Conservation (phyloP, 805 yeast genomes). For the Metschnikowia anglica region DNA sequence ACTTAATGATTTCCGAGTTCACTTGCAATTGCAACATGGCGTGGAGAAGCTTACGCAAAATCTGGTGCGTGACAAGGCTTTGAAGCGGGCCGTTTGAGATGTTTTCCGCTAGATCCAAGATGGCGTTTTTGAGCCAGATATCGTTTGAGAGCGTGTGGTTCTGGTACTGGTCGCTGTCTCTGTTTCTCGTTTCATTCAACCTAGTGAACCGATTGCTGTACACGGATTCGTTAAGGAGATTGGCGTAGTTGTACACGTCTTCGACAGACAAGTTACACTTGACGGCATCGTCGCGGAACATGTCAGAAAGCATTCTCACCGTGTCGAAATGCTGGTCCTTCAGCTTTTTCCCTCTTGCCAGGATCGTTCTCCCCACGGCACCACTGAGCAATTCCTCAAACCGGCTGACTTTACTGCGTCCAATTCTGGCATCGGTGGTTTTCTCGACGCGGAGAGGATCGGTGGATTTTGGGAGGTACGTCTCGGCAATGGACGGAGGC, state of each 20-base stretch:
- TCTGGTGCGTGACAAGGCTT: constrained; percentile 23
- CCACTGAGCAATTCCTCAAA: constrained; percentile 30
- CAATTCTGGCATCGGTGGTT: neutral
- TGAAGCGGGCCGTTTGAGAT: constrained; percentile 32
- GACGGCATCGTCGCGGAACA: constrained; percentile 18
- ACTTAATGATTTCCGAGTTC: constrained; percentile 60
- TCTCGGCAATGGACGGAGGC: constrained; percentile 23
- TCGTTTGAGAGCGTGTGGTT: constrained; percentile 27
- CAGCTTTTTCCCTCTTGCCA: neutral
- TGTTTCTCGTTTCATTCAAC: constrained; percentile 32
- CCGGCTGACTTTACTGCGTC: constrained; percentile 22
- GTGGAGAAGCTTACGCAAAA: constrained; percentile 28
- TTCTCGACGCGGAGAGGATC: constrained; percentile 24
- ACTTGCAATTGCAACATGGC: constrained; percentile 37
- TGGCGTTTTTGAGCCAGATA: constrained; percentile 32
- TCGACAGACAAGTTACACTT: constrained; percentile 10
- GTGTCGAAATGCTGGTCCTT: constrained; percentile 3
- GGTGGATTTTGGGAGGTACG: constrained; percentile 22
- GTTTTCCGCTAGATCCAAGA: constrained; percentile 31
- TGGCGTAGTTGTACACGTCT: constrained; percentile 16
- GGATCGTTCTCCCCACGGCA: constrained; percentile 7
- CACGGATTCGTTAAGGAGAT: constrained; percentile 21
- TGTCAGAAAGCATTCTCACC: constrained; percentile 10
- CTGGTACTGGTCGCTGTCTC: constrained; percentile 38
- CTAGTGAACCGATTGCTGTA: constrained; percentile 33